Evolutionary conservation across 148 eudicot species (phyloP), one percentile per base, ranked within the genome.

Genomic region (Gaultheria prostrata): DNA sequence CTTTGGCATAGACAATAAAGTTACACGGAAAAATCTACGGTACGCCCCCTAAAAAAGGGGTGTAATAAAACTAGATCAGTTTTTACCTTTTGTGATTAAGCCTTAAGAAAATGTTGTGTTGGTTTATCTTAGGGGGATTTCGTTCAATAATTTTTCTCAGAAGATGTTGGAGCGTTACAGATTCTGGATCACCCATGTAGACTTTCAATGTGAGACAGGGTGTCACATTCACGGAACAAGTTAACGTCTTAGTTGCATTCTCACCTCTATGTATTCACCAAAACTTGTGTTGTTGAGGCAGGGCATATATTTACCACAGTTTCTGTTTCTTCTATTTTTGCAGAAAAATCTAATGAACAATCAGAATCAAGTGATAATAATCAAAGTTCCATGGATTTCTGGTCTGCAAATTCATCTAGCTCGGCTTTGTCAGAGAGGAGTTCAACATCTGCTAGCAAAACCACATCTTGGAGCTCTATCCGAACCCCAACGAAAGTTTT

Each of bases 401-500:
- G 35, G 80, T 84, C 86, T 53, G 84, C 70, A 59, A 73, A 43
- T 61, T 78, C 85, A 45, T 57, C 82, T 10, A 71, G 57, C 5
- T 12, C 14, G 35, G 59, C 45, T 24, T 51, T 78, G 18, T 12
- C 14, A 43, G 51, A 73, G 61, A n/a, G 4, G 56, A 83, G 13
- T 73, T 13, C 56, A 33, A 73, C 39, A 82, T 78, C 83, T 78
- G 35, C 81, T 9, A 30, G 33, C 10, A 61, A 28, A 28, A 20
- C 3, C 32, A 24, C 67, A 32, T 43, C 86, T 5, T 73, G 77
- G 85, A 32, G 50, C 67, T 83, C 82, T 15, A 45, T 32, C 43
- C 33, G 0, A 82, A 82, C 81, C 48, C 82, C 84, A 2, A 76
- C 30, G 51, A 30, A 80, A 28, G 77, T 74, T 33, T 56, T 43